Evolutionary conservation across 176 grass and related monocot species (phyloP).

Genomic region (Dendrocalamus sinicus): DNA sequence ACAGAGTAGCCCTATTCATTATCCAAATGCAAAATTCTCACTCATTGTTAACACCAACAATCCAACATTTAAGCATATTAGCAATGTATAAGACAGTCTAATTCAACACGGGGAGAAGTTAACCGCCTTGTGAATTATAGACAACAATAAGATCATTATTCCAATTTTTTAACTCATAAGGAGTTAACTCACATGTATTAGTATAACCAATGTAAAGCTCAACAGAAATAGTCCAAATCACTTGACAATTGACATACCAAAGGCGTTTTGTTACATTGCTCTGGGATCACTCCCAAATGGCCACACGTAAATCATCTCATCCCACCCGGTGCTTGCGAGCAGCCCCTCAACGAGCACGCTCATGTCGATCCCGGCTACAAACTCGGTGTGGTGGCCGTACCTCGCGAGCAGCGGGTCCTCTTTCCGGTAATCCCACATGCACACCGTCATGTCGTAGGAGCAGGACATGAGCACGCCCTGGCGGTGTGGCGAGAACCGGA

Average conservation of each 20-base stretch:
- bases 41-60: background rate
- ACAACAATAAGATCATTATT: slow-evolving; percentile 30
- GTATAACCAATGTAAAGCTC: slow-evolving; percentile 36
- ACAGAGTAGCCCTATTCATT: background rate
- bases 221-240: slow-evolving; percentile 18
- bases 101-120: background rate
- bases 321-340: slow-evolving; percentile 82
- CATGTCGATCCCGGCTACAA: slow-evolving; percentile 76
- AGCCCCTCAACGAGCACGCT: slow-evolving; percentile 75
- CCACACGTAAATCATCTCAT: slow-evolving; percentile 77
- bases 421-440: slow-evolving; percentile 79
- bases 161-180: slow-evolving; percentile 27
- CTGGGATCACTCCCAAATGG: slow-evolving; percentile 73
- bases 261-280: slow-evolving; percentile 37
- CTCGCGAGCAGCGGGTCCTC: slow-evolving; percentile 64
- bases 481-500: slow-evolving; percentile 77
- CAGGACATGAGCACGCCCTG: slow-evolving; percentile 75
- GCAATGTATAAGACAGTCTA: background rate
- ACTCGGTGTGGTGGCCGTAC: slow-evolving; percentile 81
- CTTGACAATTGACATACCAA: slow-evolving; percentile 6
- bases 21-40: background rate
- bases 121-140: background rate
- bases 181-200: slow-evolving; percentile 34
- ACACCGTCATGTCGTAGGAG: slow-evolving; percentile 94
- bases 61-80: background rate